Base-by-base conservation (phyloP, 495 filamentous ascomycete species). In the Ramalina peruviana region DNA sequence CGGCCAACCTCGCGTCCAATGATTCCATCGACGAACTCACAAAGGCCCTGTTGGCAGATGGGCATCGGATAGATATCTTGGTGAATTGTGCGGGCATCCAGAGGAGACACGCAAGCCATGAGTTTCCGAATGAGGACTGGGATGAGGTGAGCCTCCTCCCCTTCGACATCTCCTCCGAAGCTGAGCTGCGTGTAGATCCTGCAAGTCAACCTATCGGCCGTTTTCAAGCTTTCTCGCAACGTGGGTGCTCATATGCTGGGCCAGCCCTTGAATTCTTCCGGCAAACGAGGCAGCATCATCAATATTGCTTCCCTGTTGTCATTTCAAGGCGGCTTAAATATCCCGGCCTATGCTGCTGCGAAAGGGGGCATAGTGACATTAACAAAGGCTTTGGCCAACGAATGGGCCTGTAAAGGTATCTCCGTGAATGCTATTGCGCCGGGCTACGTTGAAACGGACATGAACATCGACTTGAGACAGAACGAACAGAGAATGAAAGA, bases 271-370 rank as follows among this genome's bases (percentile, higher is more conserved):
- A 73, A 75, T 11, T 60, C 72, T 13, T 62, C 64, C 6, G 79
- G 79, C 12, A 77, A 79, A 3, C 68, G 76, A 12, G 88, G 89
- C 3, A 75, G 74, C 46, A 85, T 95, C 60, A 83, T 96, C 69
- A 96, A 95, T 65, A 76, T 93, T 54, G 87, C 82, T 5, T 85
- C 79, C 1, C 73, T 95, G 11, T 75, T 94, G 0, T 82, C 82
- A 37, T 96, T 93, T 75, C 89, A 95, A 59, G 89, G 90, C 45
- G 89, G 90, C 0, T 70, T 94, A 39, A 94, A 83, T 0, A 86
- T 95, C 1, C 87, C 90, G 0, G 90, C 88, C 2, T 95, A 95
- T 65, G 82, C 89, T 11, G 88, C 90, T 0, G 81, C 79, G 57
- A 95, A 95, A 65, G 88, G 88, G 23, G 89, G 84, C 4, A 78